Base-by-base conservation (phyloP, 768 basidiomycete species). In the Tulasnella sp. region DNA sequence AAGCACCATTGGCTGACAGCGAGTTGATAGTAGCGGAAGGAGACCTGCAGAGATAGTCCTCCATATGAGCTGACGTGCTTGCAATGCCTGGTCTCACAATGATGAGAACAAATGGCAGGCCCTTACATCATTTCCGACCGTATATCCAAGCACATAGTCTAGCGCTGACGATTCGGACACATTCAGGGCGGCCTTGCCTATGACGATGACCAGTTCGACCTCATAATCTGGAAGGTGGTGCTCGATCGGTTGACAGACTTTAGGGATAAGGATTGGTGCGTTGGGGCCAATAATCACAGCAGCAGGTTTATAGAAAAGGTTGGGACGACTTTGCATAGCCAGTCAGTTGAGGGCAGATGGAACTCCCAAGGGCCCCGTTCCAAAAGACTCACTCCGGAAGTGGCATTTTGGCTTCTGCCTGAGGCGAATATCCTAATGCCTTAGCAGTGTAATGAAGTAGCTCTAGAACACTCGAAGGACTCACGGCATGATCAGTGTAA, bases 131-230 rank as follows among this genome's bases (percentile, higher is more conserved):
- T 90, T 90, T 3, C 81, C 84, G 2, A 75, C 84, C 2, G 85
- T 87, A 66, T 90, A 93, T 1, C 80, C 90, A 0, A 92, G 77
- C 17, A 93, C 85, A 65, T 91, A 91, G 68, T 92, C 84, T 43
- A 92, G 75, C 0, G 91, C 91, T 5, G 92, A 81, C 1, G 74
- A 80, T 67, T 87, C 87, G 0, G 81, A 77, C 22, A 94, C 87
- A 66, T 92, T 71, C 73, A 84, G 89, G 12, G 84, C 83, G 1
- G 81, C 68, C 67, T 86, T 89, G 42, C 90, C 89, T 52, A 94
- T 85, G 56, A 92, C 84, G 63, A 94, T 78, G 29, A 80, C 81
- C 27, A 91, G 72, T 63, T 91, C 87, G 55, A 84, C 85, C 65
- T 91, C 87, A 64, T 89, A 91, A 70, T 91, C 87, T 0, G 88